phyloP scores from a whole-genome alignment of 331 rosid species.

The Spiraea crenata region DNA sequence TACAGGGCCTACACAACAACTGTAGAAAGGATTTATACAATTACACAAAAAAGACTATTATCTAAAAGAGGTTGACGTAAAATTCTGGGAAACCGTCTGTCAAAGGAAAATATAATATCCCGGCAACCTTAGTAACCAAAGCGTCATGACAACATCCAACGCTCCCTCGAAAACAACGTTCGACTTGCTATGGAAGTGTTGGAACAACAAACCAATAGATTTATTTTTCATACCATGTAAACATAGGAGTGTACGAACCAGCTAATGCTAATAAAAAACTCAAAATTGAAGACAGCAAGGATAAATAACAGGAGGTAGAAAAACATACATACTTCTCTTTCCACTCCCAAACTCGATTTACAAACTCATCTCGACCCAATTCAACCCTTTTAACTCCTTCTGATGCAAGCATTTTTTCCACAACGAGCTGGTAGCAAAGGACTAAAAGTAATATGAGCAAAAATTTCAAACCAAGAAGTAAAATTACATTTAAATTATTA shows the following conservation, averaged over 20 bases:
- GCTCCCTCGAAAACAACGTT: too few species aligned
- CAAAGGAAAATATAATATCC: too few species aligned
- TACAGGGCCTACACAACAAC: not conserved
- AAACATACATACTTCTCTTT: constrained; percentile 75
- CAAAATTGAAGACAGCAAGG: constrained; percentile 20
- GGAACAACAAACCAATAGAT: not conserved
- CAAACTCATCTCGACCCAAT: constrained; percentile 80
- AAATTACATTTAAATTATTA: not conserved
- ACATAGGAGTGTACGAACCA: not conserved
- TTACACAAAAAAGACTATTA: too few species aligned
- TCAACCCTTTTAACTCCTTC: constrained; percentile 86
- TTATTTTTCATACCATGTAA: not conserved
- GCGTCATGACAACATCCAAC: too few species aligned
- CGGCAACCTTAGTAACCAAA: too few species aligned
- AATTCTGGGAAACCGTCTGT: too few species aligned
- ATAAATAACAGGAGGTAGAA: constrained; percentile 17
- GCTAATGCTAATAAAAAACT: not conserved
- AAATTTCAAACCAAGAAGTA: not conserved
- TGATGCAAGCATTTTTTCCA: constrained; percentile 89
- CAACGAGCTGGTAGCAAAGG: constrained; percentile 74
- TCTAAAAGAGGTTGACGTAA: too few species aligned
- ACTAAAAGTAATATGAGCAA: constrained; percentile 23
- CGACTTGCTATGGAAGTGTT: too few species aligned
- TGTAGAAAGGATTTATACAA: not conserved
- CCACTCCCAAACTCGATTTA: constrained; percentile 91